Conservation (phyloP, 2,329 filamentous ascomycete genomes). For the Pseudogymnoascus sp. region DNA sequence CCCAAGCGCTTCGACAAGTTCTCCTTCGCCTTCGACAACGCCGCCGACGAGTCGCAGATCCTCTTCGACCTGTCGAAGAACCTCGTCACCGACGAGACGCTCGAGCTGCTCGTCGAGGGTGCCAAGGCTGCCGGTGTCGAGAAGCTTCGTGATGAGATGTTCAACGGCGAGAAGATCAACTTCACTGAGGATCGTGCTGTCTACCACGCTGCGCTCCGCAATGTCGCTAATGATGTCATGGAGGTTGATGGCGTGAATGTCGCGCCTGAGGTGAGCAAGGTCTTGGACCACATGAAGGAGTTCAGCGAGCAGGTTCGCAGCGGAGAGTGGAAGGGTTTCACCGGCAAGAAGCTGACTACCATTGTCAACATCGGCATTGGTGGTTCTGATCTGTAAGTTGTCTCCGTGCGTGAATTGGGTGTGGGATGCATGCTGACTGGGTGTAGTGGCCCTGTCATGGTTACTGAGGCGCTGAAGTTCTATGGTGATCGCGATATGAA, state of each 20-base stretch:
- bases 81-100: slow-evolving; percentile 88
- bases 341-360: slow-evolving; percentile 93
- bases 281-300: slow-evolving; percentile 96
- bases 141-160: slow-evolving; percentile 95
- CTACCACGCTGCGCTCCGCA: slow-evolving; percentile 90
- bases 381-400: slow-evolving; percentile 87
- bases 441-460: slow-evolving; percentile 88
- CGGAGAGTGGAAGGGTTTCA: slow-evolving; percentile 94
- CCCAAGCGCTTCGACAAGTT: slow-evolving; percentile 85
- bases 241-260: slow-evolving; percentile 89
- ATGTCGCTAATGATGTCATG: slow-evolving; percentile 74
- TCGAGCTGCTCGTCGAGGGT: slow-evolving; percentile 78
- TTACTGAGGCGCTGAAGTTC: slow-evolving; percentile 92
- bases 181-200: slow-evolving; percentile 96
- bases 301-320: slow-evolving; percentile 93
- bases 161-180: slow-evolving; percentile 97
- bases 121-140: slow-evolving; percentile 87
- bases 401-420: not conserved
- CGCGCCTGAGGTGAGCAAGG: slow-evolving; percentile 84
- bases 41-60: slow-evolving; percentile 74
- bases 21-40: slow-evolving; percentile 74
- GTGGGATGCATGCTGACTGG: not conserved
- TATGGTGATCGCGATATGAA: slow-evolving; percentile 83
- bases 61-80: slow-evolving; percentile 99
- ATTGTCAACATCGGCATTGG: slow-evolving; percentile 98